phyloP scores from a whole-genome alignment of 2,329 filamentous ascomycete genomes.

The Bipolaris victoriae region DNA sequence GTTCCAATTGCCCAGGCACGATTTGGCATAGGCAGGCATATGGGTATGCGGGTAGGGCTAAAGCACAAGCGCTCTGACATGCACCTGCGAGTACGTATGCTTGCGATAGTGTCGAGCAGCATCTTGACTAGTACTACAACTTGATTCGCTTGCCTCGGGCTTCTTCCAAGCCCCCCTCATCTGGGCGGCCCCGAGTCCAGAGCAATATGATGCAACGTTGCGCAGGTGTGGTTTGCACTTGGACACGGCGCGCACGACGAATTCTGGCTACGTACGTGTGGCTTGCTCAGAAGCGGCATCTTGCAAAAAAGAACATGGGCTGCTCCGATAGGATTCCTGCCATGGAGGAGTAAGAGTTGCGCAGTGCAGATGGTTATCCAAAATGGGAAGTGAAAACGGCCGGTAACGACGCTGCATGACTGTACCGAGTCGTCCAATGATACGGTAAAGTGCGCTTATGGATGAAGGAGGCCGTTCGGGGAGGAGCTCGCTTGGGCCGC shows the following conservation, averaged over 20 bases:
- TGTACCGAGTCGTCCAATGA: constrained; percentile 36
- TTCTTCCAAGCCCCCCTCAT: constrained; percentile 12
- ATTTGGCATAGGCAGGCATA: constrained; percentile 18
- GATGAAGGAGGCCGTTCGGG: neutral
- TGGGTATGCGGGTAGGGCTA: constrained; percentile 17
- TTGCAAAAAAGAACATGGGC: constrained; percentile 16
- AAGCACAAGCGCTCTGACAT: constrained; percentile 31
- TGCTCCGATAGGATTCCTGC: constrained; percentile 19
- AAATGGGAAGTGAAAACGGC: constrained; percentile 11
- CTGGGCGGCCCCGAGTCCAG: constrained; percentile 20
- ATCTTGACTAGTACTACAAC: constrained; percentile 4
- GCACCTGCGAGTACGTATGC: constrained; percentile 24
- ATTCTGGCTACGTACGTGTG: constrained; percentile 1
- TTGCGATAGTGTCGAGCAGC: constrained; percentile 13
- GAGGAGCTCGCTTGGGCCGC: neutral
- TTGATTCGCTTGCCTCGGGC: constrained; percentile 20
- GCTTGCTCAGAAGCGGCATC: constrained; percentile 23
- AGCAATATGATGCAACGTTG: constrained; percentile 37
- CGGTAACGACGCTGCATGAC: constrained; percentile 41
- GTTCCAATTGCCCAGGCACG: constrained; percentile 21
- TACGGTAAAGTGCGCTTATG: constrained; percentile 13
- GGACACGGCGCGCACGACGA: constrained; percentile 16
- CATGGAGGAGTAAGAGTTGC: constrained; percentile 8
- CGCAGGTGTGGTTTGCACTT: constrained; percentile 19
- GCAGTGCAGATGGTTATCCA: constrained; percentile 26